phyloP scores from a whole-genome alignment of 2,329 filamentous ascomycete species.

The Calonectria hongkongensis region DNA sequence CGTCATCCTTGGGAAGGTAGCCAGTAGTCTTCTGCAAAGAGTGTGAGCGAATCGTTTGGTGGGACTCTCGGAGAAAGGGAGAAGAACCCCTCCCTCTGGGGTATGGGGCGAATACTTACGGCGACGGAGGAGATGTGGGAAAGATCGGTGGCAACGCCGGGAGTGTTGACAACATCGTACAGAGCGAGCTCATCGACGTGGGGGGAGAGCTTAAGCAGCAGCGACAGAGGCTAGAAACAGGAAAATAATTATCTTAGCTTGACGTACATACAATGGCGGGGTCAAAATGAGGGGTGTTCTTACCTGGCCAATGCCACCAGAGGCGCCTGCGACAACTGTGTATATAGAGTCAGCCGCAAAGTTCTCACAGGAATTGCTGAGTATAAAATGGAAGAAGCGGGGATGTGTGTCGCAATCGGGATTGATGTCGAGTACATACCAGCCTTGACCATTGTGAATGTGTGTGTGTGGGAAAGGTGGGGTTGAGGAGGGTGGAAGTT shows the following conservation, averaged over 20 bases:
- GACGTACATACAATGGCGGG: slow-evolving; percentile 10
- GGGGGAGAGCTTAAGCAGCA: slow-evolving; percentile 93
- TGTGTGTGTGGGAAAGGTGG: slow-evolving; percentile 35
- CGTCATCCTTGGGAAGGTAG: slow-evolving; percentile 90
- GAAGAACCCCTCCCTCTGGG: slow-evolving; percentile 40
- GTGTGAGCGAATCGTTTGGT: slow-evolving; percentile 56
- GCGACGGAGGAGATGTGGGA: slow-evolving; percentile 97
- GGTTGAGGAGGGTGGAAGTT: slow-evolving; percentile 30
- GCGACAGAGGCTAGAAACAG: slow-evolving; percentile 86
- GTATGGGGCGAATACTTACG: slow-evolving; percentile 66
- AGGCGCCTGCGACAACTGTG: slow-evolving; percentile 92
- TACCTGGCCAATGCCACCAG: slow-evolving; percentile 99
- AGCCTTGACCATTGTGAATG: slow-evolving; percentile 75
- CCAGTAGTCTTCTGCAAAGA: slow-evolving; percentile 84
- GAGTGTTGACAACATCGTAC: slow-evolving; percentile 99
- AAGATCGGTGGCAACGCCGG: slow-evolving; percentile 95
- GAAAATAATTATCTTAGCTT: slow-evolving; percentile 47
- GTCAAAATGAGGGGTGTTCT: slow-evolving; percentile 52
- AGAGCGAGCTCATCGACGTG: slow-evolving; percentile 94
- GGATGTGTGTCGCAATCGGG: slow-evolving; percentile 46
- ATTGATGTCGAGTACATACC: slow-evolving; percentile 64
- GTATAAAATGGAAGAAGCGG: slow-evolving; percentile 47
- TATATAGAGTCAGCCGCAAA: slow-evolving; percentile 25
- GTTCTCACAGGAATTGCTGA: slow-evolving; percentile 12
- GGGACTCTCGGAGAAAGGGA: slow-evolving; percentile 48